Percentiles rank a stretch among this genome's conserved stretches.
These are phyloP conservation scores for Holtermannia corniformis DNA, from an alignment of 768 basidiomycete genomes.

Conservation along the genomic window DNA sequence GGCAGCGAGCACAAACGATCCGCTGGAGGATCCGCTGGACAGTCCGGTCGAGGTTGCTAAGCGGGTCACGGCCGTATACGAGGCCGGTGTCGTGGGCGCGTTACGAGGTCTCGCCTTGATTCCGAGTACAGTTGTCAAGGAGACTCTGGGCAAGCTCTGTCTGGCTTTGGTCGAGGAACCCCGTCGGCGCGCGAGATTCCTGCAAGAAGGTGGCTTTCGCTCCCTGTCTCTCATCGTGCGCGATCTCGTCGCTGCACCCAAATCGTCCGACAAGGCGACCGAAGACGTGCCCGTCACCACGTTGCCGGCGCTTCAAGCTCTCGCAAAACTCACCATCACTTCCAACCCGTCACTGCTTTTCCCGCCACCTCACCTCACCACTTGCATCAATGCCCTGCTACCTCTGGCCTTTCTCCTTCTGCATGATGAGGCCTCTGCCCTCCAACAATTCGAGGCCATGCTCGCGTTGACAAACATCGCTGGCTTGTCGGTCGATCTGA, in stretches of 20 bases:
- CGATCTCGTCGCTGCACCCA: conserved; percentile 8
- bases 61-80: conserved; percentile 53
- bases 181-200: conserved; percentile 62
- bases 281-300: conserved; percentile 3
- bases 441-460: conserved; percentile 83
- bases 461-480: conserved; percentile 97
- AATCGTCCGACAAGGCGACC: conserved; percentile 5
- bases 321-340: conserved; percentile 89
- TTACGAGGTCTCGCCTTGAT: conserved; percentile 51
- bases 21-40: conserved; percentile 47
- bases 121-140: conserved; percentile 60
- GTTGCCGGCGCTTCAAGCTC: conserved; percentile 62
- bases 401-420: conserved; percentile 67
- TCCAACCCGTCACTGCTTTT: conserved; percentile 82
- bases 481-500: conserved; percentile 49
- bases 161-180: conserved; percentile 68
- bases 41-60: conserved; percentile 57
- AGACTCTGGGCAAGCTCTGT: conserved; percentile 53
- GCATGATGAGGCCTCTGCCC: conserved; percentile 56
- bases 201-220: conserved; percentile 71
- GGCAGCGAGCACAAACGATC: conserved; percentile 30
- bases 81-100: conserved; percentile 56
- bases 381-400: conserved; percentile 65
- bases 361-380: conserved; percentile 66
- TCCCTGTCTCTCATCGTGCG: conserved; percentile 39